phyloP scores from a whole-genome alignment of 768 basidiomycete species.

The Xerocomellus intermedius region DNA sequence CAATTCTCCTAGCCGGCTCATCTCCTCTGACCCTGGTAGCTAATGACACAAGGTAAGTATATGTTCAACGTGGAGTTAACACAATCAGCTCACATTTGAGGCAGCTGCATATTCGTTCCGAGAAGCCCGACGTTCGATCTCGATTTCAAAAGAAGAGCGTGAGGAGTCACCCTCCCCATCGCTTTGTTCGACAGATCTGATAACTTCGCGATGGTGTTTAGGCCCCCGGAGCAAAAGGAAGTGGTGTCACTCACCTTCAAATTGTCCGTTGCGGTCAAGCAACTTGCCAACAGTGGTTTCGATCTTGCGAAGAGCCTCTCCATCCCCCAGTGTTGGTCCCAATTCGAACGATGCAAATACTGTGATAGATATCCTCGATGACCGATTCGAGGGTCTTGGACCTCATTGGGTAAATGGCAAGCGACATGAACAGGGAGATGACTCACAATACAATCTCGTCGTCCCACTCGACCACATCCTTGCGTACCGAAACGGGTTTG shows the following conservation, averaged over 20 bases:
- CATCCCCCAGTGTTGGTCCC: constrained; percentile 1
- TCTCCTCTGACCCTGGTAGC: neutral
- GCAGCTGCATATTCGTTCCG: too few relatives aligned
- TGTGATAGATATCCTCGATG: neutral
- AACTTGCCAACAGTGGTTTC: neutral
- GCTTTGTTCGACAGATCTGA: neutral
- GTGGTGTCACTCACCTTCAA: neutral
- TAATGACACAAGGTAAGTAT: neutral
- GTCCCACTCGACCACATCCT: neutral
- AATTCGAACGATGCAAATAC: constrained; percentile 7
- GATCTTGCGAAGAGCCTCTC: constrained; percentile 1
- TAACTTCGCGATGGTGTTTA: neutral
- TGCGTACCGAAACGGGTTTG: neutral
- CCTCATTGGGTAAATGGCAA: neutral
- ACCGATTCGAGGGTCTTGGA: neutral
- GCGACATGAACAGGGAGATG: neutral
- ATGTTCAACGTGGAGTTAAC: neutral
- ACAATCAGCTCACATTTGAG: neutral
- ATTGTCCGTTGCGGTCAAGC: neutral
- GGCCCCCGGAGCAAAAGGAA: neutral
- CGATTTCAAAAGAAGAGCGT: neutral
- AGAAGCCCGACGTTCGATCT: neutral
- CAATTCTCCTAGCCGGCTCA: neutral
- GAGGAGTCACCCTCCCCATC: neutral
- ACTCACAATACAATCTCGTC: constrained; percentile 1